Base-by-base conservation (phyloP, 805 yeast species). In the Wickerhamiella australiensis region DNA sequence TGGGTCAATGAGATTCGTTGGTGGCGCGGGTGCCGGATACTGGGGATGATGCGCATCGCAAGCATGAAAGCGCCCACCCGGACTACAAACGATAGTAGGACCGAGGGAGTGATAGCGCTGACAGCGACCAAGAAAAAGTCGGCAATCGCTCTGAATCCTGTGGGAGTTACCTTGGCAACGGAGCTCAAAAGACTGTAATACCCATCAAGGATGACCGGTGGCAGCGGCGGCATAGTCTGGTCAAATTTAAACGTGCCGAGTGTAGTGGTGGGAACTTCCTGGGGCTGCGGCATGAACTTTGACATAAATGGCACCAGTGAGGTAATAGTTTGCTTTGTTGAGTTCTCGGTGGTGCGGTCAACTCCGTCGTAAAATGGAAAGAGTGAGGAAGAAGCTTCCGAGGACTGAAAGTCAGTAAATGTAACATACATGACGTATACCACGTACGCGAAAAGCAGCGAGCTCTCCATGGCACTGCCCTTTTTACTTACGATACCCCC, bases 381-480 rank as follows among this genome's bases (percentile, higher is more conserved):
- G 31, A 53, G 31, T 13, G 48, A 36, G 18, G 38, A 17, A 20
- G 50, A 48, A 13, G 52, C 55, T 1, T 49, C 23, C 15, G 47
- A 27, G 13, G 53, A 11, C 6, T 88, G 81, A 54, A 90, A 73
- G 57, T 84, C 87, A 0, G 97, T 96, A 59, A 90, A 86, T 2
- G 95, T 79, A 61, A 88, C 94, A 64, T 92, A 92, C 53, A 88
- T 78, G 59, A 95, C 86, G 61, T 94, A 83, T 25, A 92, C 95
- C 53, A 90, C 80, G 65, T 92, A 92, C 7, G 94, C 90, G 61
- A 87, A 80, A 59, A 92, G 72, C 51, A 90, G 67, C 11, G 95
- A 82, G 27, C 87, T 76, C 65, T 92, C 98, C 47, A 88, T 74
- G n/a, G 90, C 80, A n/a, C 90, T 80, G 3, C 96, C 96, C 53